These are phyloP conservation scores for Antrodiella citrinella DNA, from an alignment of 768 basidiomycete species.

Conservation along the genomic window DNA sequence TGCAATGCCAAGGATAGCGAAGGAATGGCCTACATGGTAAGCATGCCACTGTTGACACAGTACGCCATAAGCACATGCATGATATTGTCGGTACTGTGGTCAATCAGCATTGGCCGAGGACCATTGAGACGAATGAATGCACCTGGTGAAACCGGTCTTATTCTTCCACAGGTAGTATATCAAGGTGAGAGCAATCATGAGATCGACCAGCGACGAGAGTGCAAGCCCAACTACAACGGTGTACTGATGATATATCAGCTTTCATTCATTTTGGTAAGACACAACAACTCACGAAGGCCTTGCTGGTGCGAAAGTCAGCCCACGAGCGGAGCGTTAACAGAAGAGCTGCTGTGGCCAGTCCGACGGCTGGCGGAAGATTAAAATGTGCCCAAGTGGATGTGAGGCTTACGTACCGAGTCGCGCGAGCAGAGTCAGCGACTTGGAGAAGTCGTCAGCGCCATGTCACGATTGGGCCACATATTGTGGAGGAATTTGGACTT, in stretches of 20 bases:
- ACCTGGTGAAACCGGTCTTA: neutral
- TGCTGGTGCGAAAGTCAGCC: too few species aligned
- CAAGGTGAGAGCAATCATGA: neutral
- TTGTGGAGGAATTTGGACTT: too few species aligned
- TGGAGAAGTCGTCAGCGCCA: too few species aligned
- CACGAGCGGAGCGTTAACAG: too few species aligned
- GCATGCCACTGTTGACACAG: too few species aligned
- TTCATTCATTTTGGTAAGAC: too few species aligned
- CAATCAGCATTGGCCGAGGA: neutral
- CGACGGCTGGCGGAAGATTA: too few species aligned
- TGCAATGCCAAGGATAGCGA: neutral
- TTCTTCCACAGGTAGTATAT: neutral
- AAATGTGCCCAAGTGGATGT: too few species aligned
- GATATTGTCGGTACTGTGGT: neutral
- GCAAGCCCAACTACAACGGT: neutral
- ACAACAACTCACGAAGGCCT: too few species aligned
- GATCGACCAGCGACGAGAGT: neutral
- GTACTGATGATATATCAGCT: too few species aligned
- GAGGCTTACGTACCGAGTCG: neutral
- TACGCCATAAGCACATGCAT: neutral
- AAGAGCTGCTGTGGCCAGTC: too few species aligned
- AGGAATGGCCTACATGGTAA: neutral
- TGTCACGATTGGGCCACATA: too few species aligned
- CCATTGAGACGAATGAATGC: neutral
- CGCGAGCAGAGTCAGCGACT: neutral